Percentiles rank a stretch among this genome's conserved stretches.
These are phyloP conservation scores for Xylaria scruposa DNA, from an alignment of 495 filamentous ascomycete genomes.

Conservation along the genomic window DNA sequence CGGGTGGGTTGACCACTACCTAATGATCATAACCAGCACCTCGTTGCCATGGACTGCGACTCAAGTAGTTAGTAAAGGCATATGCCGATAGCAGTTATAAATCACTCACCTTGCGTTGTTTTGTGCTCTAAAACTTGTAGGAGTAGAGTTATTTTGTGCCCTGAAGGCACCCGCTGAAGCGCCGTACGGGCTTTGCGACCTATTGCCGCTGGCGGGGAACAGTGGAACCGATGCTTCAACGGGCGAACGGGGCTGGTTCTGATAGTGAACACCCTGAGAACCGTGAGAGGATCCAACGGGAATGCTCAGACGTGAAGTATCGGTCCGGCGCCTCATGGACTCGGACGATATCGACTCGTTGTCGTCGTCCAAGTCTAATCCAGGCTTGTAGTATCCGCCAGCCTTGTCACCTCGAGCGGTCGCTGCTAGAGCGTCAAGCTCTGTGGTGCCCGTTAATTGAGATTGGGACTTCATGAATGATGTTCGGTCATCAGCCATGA, in stretches of 20 bases:
- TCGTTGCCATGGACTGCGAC: constrained; percentile 58
- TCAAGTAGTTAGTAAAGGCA: constrained; percentile 30
- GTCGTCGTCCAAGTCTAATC: constrained; percentile 78
- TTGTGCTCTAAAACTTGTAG: constrained; percentile 46
- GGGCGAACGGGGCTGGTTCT: constrained; percentile 33
- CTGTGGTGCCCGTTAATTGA: constrained; percentile 75
- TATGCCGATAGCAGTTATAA: neutral
- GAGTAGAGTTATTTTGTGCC: constrained; percentile 47
- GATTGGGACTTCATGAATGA: constrained; percentile 98
- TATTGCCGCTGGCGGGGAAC: constrained; percentile 35
- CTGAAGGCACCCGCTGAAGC: constrained; percentile 29
- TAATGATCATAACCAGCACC: constrained; percentile 61
- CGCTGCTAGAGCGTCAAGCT: constrained; percentile 90
- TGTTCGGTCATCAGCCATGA: constrained; percentile 94
- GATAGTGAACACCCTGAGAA: constrained; percentile 26
- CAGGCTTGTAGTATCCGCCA: constrained; percentile 61
- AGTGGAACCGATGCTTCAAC: constrained; percentile 41
- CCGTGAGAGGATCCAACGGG: constrained; percentile 32
- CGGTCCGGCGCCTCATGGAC: constrained; percentile 44
- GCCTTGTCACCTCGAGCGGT: constrained; percentile 89
- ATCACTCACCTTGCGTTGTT: constrained; percentile 57
- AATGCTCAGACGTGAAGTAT: constrained; percentile 46
- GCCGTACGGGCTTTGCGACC: constrained; percentile 41
- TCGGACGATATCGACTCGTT: constrained; percentile 65
- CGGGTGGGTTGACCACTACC: constrained; percentile 26